phyloP scores from a whole-genome alignment of 345 rosid species.

The Arabidopsis arenosa region DNA sequence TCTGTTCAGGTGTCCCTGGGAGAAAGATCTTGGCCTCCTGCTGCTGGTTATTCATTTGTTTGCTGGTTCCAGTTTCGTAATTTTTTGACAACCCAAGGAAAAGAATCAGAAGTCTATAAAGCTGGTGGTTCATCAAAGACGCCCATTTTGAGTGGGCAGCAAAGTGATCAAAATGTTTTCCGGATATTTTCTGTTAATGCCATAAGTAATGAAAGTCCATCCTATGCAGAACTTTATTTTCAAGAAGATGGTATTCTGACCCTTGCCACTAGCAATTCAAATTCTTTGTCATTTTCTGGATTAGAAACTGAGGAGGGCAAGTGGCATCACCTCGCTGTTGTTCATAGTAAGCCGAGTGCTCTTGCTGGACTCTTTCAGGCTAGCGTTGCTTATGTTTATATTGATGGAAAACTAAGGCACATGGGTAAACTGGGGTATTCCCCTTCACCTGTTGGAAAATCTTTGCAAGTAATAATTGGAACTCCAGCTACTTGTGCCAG shows the following conservation, averaged over 20 bases:
- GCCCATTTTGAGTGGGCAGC: conserved; percentile 53
- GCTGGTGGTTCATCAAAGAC: conserved; percentile 56
- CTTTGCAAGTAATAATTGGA: conserved; percentile 85
- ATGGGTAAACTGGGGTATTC: conserved; percentile 91
- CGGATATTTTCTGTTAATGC: conserved; percentile 87
- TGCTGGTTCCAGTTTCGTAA: conserved; percentile 94
- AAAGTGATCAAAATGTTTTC: conserved; percentile 59
- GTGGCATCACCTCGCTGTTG: conserved; percentile 99
- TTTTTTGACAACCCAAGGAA: conserved; percentile 62
- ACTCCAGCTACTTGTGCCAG: conserved; percentile 74
- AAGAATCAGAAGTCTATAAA: conserved; percentile 61
- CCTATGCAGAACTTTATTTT: conserved; percentile 82
- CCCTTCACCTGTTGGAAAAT: conserved; percentile 87
- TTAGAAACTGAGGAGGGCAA: conserved; percentile 81
- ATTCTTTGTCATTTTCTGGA: conserved; percentile 85
- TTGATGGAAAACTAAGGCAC: conserved; percentile 89
- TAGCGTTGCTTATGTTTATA: conserved; percentile 85
- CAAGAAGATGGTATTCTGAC: conserved; percentile 88
- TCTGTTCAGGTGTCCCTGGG: conserved; percentile 92
- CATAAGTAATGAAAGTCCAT: conserved; percentile 58
- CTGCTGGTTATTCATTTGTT: conserved; percentile 95
- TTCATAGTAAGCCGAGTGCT: conserved; percentile 96
- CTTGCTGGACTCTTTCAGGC: conserved; percentile 97
- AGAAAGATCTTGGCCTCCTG: conserved; percentile 99
- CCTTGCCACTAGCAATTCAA: conserved; percentile 89